Base-by-base conservation (phyloP, 805 yeast genomes). In the Barnettozyma salicaria region DNA sequence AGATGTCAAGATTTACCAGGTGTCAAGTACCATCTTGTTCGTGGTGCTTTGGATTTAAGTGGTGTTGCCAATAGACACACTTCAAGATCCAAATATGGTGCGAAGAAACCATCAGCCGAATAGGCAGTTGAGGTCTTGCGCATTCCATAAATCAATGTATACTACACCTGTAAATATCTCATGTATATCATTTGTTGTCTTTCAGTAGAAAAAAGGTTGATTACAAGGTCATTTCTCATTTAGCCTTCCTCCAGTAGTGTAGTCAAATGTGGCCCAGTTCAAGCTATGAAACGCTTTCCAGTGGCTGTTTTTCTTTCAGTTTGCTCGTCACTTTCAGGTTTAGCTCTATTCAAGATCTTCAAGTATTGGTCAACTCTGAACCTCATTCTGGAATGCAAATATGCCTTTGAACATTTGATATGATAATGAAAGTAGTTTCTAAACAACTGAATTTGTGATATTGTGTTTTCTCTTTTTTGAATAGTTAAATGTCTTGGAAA, bases 361-460 rank as follows among this genome's bases (percentile, higher is more conserved):
- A 89, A 75, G 68, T 89, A 92, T 53, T 94, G 92, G 50, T 83
- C 80, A 18, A 92, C 97, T 55, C 98, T 76, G 64, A 71, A 86
- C 63, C 99, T 78, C 99, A 92, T 92, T 70, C 99, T 80, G 35
- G 96, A 87, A 63, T 92, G 99, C 80, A 92, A 79, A 65, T 85
- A 92, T 24, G 98, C 97, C 70, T 92, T 92, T 43, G 96, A 88
- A 62, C 97, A 90, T 66, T 92, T 92, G 68, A 92, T 92, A 59
- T 92, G 99, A 64, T 90, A 92, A 62, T 92, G 99, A 81, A 92
- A 92, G 65, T 90, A 92, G 56, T 89, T 94, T 64, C 99, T 75
- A 67, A 92, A 92, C 40, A 86, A 69, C 56, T 87, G 88, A 55
- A 92, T 83, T 60, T 89, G 97, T 25, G 94, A 80, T 45, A 92